These are phyloP conservation scores for Piper longum DNA, from an alignment of 164 flowering plant genomes.

Conservation along the genomic window DNA sequence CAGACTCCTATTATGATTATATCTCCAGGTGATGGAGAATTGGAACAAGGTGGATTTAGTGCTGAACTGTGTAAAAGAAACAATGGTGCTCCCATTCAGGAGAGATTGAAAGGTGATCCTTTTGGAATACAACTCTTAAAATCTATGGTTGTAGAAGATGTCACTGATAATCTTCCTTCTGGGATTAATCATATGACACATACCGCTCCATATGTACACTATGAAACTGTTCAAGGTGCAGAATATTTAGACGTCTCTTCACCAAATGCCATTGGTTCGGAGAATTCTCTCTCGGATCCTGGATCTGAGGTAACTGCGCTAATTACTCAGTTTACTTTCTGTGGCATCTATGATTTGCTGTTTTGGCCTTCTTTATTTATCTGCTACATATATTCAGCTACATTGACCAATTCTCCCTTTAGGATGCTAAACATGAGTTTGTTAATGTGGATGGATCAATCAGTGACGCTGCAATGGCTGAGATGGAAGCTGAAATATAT, in stretches of 20 bases:
- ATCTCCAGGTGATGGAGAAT: slow-evolving; percentile 5
- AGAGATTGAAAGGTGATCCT: slow-evolving; percentile 12
- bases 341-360: background rate
- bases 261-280: slow-evolving; percentile 23
- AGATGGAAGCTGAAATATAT: slow-evolving; percentile 64
- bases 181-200: slow-evolving; percentile 14
- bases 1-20: slow-evolving; percentile 8
- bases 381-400: background rate
- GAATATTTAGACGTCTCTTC: slow-evolving; percentile 10
- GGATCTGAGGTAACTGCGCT: slow-evolving; percentile 27
- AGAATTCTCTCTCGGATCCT: slow-evolving; percentile 15
- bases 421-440: slow-evolving; percentile 24
- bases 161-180: slow-evolving; percentile 22
- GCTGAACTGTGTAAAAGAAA: slow-evolving; percentile 6
- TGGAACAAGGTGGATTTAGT: slow-evolving; percentile 2
- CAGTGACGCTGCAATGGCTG: slow-evolving; percentile 49
- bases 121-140: slow-evolving; percentile 11
- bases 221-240: slow-evolving; percentile 10
- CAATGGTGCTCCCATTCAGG: slow-evolving; percentile 8
- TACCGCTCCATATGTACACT: slow-evolving; percentile 21
- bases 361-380: background rate
- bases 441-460: slow-evolving; percentile 21
- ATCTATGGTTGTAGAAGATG: slow-evolving; percentile 41
- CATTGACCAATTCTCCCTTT: background rate
- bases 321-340: background rate